Evolutionary conservation across 345 rosid species (phyloP).

Genomic region (Citrus glauca): DNA sequence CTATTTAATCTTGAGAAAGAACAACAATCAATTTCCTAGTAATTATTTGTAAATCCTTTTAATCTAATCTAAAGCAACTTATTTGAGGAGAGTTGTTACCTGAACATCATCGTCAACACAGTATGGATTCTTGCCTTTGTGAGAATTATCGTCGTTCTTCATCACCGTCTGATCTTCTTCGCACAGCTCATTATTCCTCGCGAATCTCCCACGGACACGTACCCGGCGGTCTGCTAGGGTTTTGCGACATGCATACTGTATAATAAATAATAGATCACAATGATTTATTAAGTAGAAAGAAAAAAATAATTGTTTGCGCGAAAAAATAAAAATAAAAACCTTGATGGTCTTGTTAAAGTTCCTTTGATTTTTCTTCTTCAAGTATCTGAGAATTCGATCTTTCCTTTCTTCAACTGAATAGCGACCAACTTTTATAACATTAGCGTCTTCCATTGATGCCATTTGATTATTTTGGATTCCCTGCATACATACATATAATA

Average conservation of each 20-base stretch:
- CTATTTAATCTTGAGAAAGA: neutral
- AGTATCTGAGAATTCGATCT: constrained; percentile 75
- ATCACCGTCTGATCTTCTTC: constrained; percentile 47
- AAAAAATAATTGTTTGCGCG: neutral
- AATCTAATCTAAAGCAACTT: neutral
- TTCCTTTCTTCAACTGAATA: constrained; percentile 83
- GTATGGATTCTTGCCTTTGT: constrained; percentile 38
- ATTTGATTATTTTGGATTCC: constrained; percentile 40
- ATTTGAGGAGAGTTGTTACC: constrained; percentile 22
- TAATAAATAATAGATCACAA: neutral
- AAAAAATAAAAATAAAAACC: constrained; percentile 29
- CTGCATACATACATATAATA: constrained; percentile 13
- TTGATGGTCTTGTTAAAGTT: constrained; percentile 92
- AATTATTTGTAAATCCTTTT: neutral
- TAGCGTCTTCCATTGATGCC: constrained; percentile 32
- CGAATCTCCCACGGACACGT: constrained; percentile 89
- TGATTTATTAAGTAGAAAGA: neutral
- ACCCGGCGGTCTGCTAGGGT: constrained; percentile 88
- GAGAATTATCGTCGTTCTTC: constrained; percentile 33
- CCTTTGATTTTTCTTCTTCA: constrained; percentile 90
- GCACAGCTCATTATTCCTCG: constrained; percentile 57
- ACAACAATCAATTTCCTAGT: neutral
- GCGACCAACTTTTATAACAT: constrained; percentile 54
- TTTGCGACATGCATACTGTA: constrained; percentile 88
- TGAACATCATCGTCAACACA: constrained; percentile 28